Base-by-base conservation (phyloP, 1,284 basidiomycete species). In the Testicularia cyperi region DNA sequence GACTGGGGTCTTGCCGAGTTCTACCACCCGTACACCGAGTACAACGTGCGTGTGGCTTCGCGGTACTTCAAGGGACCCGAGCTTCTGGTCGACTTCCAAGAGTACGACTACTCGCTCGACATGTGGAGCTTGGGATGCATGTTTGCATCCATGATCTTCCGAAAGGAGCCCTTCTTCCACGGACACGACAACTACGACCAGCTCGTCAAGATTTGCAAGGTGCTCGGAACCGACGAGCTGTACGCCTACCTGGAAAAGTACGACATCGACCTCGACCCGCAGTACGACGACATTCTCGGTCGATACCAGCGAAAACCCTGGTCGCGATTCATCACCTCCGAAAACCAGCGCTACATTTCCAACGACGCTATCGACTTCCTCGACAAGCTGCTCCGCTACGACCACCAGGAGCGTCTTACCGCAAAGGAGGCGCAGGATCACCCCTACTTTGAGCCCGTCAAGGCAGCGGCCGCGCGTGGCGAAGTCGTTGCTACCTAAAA, bases 1-100 rank as follows among this genome's bases (percentile, higher is more conserved):
- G 94, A 98, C 80, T 98, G 94, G 94, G 94, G 94, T 74, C 81
- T 98, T 67, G 94, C 94, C 38, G 94, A 98, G 78, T 98, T 97
- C 79, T 98, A 97, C 78, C 92, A 96, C 72, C 92, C 94, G 12
- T 90, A 88, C 75, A 95, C 92, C 14, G 91, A 95, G 77, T 96
- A 97, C 82, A 97, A 98, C 69, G 94, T 98, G 62, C 87, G 94
- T 23, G 94, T 98, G 24, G 94, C 94, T 13, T 92, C 90, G 32
- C 84, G 94, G 55, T 97, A 97, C 81, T 98, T 95, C 82, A 98
- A 98, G 78, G 94, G 92, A 0, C 95, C 95, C 4, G 94, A 98
- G 78, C 81, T 98, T 46, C 82, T 98, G 36, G 92, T 97, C 56
- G 95, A 97, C 78, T 97, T 95, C 81, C 92, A 96, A 77, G 91